phyloP scores from a whole-genome alignment of 2,329 filamentous ascomycete species.

The Trichoderma sp. region DNA sequence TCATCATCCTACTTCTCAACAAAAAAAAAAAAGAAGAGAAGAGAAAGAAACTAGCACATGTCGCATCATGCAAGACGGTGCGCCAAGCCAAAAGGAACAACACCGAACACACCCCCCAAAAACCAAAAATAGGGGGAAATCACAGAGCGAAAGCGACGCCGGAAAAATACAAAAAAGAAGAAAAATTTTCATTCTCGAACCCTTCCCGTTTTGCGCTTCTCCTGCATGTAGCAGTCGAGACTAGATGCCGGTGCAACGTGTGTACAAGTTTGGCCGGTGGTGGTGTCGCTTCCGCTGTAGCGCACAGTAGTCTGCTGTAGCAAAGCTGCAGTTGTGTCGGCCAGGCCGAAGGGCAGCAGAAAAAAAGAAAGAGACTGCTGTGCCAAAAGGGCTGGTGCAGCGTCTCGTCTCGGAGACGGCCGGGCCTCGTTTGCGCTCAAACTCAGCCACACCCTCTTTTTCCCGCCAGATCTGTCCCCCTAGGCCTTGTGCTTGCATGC shows the following conservation, averaged over 20 bases:
- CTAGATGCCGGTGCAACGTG: not conserved
- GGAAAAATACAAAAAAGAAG: not conserved
- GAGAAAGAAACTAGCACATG: not conserved
- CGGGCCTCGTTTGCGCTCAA: not conserved
- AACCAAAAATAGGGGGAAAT: not conserved
- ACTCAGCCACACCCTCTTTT: constrained; percentile 22
- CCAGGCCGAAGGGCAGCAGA: not conserved
- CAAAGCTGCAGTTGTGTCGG: constrained; percentile 11
- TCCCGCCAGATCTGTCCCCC: constrained; percentile 8
- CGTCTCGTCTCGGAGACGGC: constrained; percentile 15
- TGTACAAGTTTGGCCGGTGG: not conserved
- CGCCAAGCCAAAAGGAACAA: not conserved
- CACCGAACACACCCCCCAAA: not conserved
- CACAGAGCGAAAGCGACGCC: not conserved
- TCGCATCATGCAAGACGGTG: not conserved
- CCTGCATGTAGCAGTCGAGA: not conserved
- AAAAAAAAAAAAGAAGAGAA: not conserved
- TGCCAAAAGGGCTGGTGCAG: not conserved
- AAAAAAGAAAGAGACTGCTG: too few relatives aligned
- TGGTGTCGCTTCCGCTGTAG: not conserved
- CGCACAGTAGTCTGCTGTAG: not conserved
- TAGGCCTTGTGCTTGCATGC: not conserved
- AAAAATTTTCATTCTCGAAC: constrained; percentile 7
- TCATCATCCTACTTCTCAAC: not conserved
- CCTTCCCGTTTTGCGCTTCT: not conserved